Evolutionary conservation across 352 stramenopile species (phyloP).

Genomic region (Pythium monospermum): DNA sequence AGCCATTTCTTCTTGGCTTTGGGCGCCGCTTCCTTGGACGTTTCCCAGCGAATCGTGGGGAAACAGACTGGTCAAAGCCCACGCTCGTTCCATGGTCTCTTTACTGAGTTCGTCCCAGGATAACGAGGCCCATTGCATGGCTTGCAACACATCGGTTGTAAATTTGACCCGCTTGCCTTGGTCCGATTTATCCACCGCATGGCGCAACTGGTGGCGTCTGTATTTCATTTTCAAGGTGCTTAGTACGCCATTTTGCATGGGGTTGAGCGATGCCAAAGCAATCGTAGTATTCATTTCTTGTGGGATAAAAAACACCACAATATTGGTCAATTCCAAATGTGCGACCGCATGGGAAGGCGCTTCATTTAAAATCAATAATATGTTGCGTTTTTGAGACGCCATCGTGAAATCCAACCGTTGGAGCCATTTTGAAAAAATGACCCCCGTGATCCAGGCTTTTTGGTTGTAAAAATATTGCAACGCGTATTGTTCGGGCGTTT

Average conservation of each 20-base stretch:
- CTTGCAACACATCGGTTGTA: constrained; percentile 60
- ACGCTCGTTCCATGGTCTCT: constrained; percentile 63
- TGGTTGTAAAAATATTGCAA: constrained; percentile 83
- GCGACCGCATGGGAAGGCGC: constrained; percentile 70
- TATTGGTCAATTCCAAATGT: constrained; percentile 71
- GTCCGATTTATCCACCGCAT: constrained; percentile 58
- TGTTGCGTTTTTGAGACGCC: constrained; percentile 66
- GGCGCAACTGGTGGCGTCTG: constrained; percentile 59
- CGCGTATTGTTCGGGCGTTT: constrained; percentile 68
- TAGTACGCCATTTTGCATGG: constrained; percentile 53
- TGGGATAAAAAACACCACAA: constrained; percentile 60
- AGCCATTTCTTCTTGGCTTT: constrained; percentile 47
- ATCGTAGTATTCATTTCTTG: constrained; percentile 46
- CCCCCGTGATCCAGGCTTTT: constrained; percentile 80
- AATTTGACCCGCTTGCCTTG: constrained; percentile 43
- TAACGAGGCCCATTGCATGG: constrained; percentile 69
- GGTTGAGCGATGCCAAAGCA: too few species aligned
- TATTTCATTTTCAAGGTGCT: constrained; percentile 74
- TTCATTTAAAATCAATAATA: constrained; percentile 76
- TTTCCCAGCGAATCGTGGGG: constrained; percentile 53
- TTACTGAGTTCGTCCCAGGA: constrained; percentile 73
- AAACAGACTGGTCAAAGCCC: constrained; percentile 54
- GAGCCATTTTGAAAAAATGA: constrained; percentile 81
- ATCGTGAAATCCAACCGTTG: constrained; percentile 78
- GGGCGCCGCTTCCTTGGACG: too few species aligned